Conservation (phyloP, 306 rosid genomes). For the Medicago lupulina region DNA sequence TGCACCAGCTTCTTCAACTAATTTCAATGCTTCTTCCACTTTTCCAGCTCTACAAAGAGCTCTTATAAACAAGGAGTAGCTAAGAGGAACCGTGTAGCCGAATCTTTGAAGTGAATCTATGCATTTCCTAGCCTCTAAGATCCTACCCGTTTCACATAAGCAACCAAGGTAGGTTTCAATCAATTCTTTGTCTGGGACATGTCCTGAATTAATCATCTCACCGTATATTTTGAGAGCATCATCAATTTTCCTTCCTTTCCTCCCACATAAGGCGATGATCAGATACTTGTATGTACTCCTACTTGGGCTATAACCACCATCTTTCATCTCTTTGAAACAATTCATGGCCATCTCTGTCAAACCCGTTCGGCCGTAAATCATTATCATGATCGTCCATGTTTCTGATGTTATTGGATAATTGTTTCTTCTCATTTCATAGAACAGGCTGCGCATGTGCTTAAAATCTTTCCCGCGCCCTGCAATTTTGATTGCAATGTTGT, state of each 20-base stretch:
- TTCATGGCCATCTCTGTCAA: slow-evolving; percentile 76
- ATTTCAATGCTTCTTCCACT: slow-evolving; percentile 72
- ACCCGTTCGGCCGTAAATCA: slow-evolving; percentile 89
- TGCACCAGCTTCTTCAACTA: slow-evolving; percentile 52
- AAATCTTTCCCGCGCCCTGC: slow-evolving; percentile 91
- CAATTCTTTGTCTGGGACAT: slow-evolving; percentile 77
- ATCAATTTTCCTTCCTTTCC: slow-evolving; percentile 79
- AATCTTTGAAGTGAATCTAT: slow-evolving; percentile 57
- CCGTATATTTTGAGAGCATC: slow-evolving; percentile 64
- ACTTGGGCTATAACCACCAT: slow-evolving; percentile 58
- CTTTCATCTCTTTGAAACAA: slow-evolving; percentile 76
- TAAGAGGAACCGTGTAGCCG: slow-evolving; percentile 63
- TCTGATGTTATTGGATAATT: slow-evolving; percentile 61
- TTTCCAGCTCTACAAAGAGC: slow-evolving; percentile 79
- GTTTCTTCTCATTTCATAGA: slow-evolving; percentile 85
- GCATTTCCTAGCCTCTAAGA: slow-evolving; percentile 70
- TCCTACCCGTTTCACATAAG: slow-evolving; percentile 71
- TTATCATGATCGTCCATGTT: slow-evolving; percentile 94
- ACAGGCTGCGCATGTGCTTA: slow-evolving; percentile 83
- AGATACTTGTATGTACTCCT: slow-evolving; percentile 79
- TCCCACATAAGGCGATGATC: slow-evolving; percentile 71
- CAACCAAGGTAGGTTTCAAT: slow-evolving; percentile 71
- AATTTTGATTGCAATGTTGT: slow-evolving; percentile 84
- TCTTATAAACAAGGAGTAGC: slow-evolving; percentile 66
- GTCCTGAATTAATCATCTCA: slow-evolving; percentile 66